These are phyloP conservation scores for Xylaria telfairii DNA, from an alignment of 495 filamentous ascomycete species.

Conservation along the genomic window DNA sequence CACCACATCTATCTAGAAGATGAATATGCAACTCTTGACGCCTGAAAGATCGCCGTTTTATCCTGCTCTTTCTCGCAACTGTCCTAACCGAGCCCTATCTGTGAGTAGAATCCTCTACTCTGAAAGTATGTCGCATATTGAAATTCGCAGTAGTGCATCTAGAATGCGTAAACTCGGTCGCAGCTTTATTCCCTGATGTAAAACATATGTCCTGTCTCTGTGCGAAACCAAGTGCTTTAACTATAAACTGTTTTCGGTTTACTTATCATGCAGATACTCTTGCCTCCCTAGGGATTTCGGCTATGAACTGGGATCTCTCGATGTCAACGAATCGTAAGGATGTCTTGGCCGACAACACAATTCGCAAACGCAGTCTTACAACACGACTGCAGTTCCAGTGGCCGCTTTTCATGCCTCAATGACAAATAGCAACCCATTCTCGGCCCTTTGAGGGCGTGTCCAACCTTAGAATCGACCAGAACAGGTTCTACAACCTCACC, in stretches of 20 bases:
- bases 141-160: neutral
- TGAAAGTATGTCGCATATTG: neutral
- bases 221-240: neutral
- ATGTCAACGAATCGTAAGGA: neutral
- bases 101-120: neutral
- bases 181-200: neutral
- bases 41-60: neutral
- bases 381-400: constrained; percentile 2
- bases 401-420: constrained; percentile 5
- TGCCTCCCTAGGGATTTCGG: neutral
- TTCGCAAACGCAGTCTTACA: constrained; percentile 8
- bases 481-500: constrained; percentile 10
- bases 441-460: neutral
- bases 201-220: neutral
- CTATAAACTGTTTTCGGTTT: neutral
- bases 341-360: constrained; percentile 8
- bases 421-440: constrained; percentile 11
- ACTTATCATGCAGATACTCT: neutral
- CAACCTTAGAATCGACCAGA: constrained; percentile 4
- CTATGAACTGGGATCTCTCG: neutral
- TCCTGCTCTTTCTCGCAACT: neutral
- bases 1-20: neutral
- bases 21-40: neutral
- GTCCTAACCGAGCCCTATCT: neutral
- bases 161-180: neutral